Evolutionary conservation across 148 eudicot genomes (phyloP).

Genomic region (Rheum nobile): DNA sequence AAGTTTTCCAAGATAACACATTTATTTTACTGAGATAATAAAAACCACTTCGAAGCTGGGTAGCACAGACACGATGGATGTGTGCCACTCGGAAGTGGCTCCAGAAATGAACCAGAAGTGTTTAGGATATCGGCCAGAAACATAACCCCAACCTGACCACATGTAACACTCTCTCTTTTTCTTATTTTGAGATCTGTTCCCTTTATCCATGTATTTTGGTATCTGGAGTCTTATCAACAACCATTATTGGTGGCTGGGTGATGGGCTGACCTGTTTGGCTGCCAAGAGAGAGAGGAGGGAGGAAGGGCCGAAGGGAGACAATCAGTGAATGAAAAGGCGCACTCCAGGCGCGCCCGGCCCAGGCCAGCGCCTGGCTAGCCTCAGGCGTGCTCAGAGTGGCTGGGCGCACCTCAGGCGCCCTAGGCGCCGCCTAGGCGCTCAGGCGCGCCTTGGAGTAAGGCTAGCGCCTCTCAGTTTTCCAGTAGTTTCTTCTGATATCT

Average conservation of each 20-base stretch:
- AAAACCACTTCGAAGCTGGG: neutral
- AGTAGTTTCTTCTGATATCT: too few species aligned
- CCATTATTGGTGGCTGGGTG: neutral
- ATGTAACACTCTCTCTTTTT: too few species aligned
- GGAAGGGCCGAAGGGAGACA: neutral
- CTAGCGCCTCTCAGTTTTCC: too few species aligned
- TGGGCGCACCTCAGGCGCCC: too few species aligned
- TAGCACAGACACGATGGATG: neutral
- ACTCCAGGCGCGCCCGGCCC: too few species aligned
- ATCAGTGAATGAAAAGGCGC: too few species aligned
- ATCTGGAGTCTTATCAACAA: neutral
- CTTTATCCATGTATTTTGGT: neutral
- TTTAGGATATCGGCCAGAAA: neutral
- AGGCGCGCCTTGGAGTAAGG: too few species aligned
- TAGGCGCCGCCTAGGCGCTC: too few species aligned
- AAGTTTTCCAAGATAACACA: neutral
- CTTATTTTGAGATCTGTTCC: neutral
- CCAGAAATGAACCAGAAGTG: too few species aligned
- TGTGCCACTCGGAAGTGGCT: neutral
- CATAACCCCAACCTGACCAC: neutral
- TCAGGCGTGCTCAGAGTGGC: too few species aligned
- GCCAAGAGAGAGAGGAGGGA: neutral
- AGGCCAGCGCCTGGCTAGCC: too few species aligned
- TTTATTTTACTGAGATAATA: neutral
- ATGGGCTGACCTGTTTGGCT: neutral